Evolutionary conservation across 495 filamentous ascomycete species (phyloP).

Genomic region (Neurospora pannonica): DNA sequence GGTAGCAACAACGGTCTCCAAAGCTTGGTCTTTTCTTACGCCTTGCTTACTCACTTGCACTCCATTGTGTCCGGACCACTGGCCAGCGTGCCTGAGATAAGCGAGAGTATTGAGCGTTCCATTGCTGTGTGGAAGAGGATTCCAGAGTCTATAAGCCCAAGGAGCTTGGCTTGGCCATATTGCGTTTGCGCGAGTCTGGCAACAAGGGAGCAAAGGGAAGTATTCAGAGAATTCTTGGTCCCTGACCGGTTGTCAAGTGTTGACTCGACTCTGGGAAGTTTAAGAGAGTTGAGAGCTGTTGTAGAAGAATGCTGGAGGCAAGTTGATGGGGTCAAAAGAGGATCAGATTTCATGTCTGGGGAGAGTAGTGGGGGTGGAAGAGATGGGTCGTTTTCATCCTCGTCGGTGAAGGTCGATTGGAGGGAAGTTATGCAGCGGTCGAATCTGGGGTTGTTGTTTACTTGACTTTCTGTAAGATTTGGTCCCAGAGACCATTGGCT

Average conservation of each 20-base stretch:
- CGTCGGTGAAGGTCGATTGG: neutral
- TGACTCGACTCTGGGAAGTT: neutral
- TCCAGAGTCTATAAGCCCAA: neutral
- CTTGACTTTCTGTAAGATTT: neutral
- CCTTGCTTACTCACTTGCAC: slow-evolving; percentile 1
- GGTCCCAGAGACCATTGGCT: neutral
- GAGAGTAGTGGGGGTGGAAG: neutral
- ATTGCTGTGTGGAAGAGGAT: neutral
- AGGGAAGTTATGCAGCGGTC: neutral
- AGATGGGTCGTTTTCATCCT: neutral
- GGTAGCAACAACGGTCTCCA: neutral
- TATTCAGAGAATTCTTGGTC: neutral
- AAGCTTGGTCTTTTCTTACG: neutral
- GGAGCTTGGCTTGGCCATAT: slow-evolving; percentile 1
- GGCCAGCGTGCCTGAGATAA: neutral
- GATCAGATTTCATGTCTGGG: neutral
- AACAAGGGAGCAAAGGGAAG: neutral
- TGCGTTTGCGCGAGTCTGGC: slow-evolving; percentile 1
- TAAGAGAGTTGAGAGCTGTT: neutral
- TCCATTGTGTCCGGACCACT: neutral
- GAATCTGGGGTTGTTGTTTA: neutral
- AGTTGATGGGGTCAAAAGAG: neutral
- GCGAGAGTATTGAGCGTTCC: neutral
- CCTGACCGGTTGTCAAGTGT: neutral
- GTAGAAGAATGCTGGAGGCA: slow-evolving; percentile 1